These are phyloP conservation scores for Quercus agrifolia DNA, from an alignment of 306 rosid genomes.

Conservation along the genomic window DNA sequence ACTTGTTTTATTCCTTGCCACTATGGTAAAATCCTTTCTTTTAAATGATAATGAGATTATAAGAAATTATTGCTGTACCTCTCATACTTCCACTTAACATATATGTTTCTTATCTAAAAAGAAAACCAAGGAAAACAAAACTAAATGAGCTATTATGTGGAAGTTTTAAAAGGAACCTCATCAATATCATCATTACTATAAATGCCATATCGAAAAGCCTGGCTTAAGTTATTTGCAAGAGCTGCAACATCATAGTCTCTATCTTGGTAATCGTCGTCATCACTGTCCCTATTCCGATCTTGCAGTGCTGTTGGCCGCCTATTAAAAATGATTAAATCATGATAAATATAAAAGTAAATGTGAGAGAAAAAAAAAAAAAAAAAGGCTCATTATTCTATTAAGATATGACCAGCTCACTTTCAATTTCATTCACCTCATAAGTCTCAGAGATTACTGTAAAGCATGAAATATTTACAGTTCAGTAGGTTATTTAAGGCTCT, in stretches of 20 bases:
- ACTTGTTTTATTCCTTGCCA: background rate
- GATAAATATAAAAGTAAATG: constrained; percentile 1
- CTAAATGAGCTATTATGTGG: background rate
- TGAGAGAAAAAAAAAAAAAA: background rate
- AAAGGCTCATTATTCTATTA: background rate
- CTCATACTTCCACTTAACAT: background rate
- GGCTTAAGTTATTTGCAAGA: constrained; percentile 90
- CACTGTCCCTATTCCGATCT: constrained; percentile 91
- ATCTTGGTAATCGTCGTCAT: constrained; percentile 95
- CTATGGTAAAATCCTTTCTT: background rate
- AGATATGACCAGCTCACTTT: background rate
- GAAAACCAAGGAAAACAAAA: background rate
- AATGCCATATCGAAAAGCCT: constrained; percentile 93
- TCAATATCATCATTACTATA: constrained; percentile 84
- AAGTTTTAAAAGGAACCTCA: constrained; percentile 45
- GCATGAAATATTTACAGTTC: background rate
- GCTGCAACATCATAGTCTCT: constrained; percentile 98
- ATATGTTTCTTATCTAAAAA: background rate
- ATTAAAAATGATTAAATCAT: constrained; percentile 29
- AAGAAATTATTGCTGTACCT: background rate
- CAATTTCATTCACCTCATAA: background rate
- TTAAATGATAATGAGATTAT: background rate
- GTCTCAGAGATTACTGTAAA: background rate
- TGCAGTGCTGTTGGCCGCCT: constrained; percentile 96
- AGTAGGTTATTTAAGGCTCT: background rate